phyloP scores from a whole-genome alignment of 2,329 filamentous ascomycete genomes.

The Fusarium sp. region DNA sequence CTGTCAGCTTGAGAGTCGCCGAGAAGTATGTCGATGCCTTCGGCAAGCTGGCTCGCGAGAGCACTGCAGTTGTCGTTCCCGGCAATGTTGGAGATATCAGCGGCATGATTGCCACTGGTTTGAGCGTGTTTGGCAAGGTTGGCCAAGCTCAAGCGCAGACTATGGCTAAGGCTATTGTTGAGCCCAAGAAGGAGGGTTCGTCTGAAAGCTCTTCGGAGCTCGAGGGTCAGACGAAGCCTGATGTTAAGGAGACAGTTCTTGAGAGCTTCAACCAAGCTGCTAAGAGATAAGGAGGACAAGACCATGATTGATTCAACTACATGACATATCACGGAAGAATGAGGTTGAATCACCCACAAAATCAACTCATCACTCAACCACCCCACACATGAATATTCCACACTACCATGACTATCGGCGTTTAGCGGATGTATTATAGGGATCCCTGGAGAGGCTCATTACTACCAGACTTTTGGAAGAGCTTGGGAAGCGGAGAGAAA shows the following conservation, averaged over 20 bases:
- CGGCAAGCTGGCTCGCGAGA: constrained; percentile 90
- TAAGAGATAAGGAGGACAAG: constrained; percentile 43
- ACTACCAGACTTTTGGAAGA: constrained; percentile 25
- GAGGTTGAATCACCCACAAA: constrained; percentile 7
- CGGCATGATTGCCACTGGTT: constrained; percentile 94
- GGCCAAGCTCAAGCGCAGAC: constrained; percentile 79
- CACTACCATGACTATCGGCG: constrained; percentile 43
- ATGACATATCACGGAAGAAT: constrained; percentile 3
- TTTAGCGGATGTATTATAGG: constrained; percentile 48
- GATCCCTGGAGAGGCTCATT: constrained; percentile 28
- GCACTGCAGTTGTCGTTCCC: constrained; percentile 93
- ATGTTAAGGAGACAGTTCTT: constrained; percentile 55
- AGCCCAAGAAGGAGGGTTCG: constrained; percentile 44
- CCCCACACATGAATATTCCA: constrained; percentile 30
- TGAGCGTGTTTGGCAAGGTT: constrained; percentile 96
- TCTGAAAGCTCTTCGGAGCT: constrained; percentile 27
- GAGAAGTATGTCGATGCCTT: constrained; percentile 99
- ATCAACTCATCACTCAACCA: constrained; percentile 36
- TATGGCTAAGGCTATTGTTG: constrained; percentile 66
- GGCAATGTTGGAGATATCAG: constrained; percentile 97
- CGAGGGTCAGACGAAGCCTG: constrained; percentile 32
- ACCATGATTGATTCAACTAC: not conserved
- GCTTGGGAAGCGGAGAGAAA: constrained; percentile 12
- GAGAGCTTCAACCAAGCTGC: constrained; percentile 54
- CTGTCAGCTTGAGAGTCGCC: constrained; percentile 87